Base-by-base conservation (phyloP, 1,284 basidiomycete species). In the Exobasidium rhododendri region DNA sequence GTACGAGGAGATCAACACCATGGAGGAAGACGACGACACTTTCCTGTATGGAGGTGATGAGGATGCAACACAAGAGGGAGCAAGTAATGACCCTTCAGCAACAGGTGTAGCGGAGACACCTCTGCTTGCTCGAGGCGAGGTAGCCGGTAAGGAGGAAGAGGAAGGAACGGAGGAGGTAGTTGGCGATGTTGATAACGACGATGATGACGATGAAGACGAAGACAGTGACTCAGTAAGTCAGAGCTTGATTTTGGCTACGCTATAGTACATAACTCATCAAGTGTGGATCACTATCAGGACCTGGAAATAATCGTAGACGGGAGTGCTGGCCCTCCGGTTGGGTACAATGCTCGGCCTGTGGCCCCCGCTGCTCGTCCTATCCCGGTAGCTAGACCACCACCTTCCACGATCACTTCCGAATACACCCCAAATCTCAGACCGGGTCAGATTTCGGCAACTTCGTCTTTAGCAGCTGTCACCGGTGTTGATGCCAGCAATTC, bases 371-470 rank as follows among this genome's bases (percentile, higher is more conserved):
- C 28, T 24, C n/a, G 26, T 50, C 47, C 26, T 20, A 26, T 50
- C 14, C 20, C 47, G 28, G 47, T 28, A 4, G 20, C 5, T 14
- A 50, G 28, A 24, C 20, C 47, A 6, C 20, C 47, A 24, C 20
- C 47, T 50, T 20, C 55, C 29, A 20, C 47, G 4, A 50, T 92
- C 58, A 91, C 91, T 20, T 93, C 92, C 7, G 92, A 94, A 81
- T 94, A 94, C 80, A 92, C 88, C 0, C 90, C 90, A 6, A 86
- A 88, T n/a, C 85, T 89, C 63, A 84, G 91, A 49, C 87, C 86
- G 6, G 22, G 47, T 50, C 30, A 24, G n/a, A 62, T 7, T 11
- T 10, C 56, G 6, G 28, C 29, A 22, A 47, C 32, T 6, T 4
- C 26, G n/a, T 22, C 46, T 26, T 13, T 58, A 26, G 51, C 59